Evolutionary conservation across 768 basidiomycete species (phyloP).

Genomic region (Rubroboletus pulcherrimus): DNA sequence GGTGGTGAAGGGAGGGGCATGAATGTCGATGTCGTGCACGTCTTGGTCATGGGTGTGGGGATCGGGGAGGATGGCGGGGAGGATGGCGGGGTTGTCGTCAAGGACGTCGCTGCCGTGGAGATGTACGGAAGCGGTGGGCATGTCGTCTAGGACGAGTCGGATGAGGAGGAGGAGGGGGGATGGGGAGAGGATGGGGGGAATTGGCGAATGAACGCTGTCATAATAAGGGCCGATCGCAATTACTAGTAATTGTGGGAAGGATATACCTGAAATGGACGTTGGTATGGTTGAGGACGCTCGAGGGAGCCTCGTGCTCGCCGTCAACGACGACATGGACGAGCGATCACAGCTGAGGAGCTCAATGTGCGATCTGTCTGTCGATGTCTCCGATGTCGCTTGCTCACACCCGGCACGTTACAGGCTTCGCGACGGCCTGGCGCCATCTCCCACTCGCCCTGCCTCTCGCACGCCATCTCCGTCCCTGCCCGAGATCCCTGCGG

Average conservation of each 20-base stretch:
- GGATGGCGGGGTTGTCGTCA: slow-evolving; percentile 7
- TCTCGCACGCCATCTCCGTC: slow-evolving; percentile 32
- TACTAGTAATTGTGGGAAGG: slow-evolving; percentile 25
- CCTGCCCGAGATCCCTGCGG: slow-evolving; percentile 51
- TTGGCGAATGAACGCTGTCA: slow-evolving; percentile 23
- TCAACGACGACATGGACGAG: slow-evolving; percentile 28
- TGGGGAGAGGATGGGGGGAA: slow-evolving; percentile 16
- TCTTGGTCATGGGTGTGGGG: slow-evolving; percentile 23
- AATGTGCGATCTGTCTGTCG: slow-evolving; percentile 20
- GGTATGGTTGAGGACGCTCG: background rate
- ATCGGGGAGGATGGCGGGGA: slow-evolving; percentile 24
- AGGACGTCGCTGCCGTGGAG: slow-evolving; percentile 20
- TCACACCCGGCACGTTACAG: slow-evolving; percentile 23
- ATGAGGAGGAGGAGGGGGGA: background rate
- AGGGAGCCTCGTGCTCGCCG: slow-evolving; percentile 24
- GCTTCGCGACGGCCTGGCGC: slow-evolving; percentile 18
- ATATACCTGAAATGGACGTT: slow-evolving; percentile 6
- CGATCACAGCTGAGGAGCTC: slow-evolving; percentile 16
- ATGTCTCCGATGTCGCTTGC: slow-evolving; percentile 6
- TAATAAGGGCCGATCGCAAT: slow-evolving; percentile 35
- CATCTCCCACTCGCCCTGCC: slow-evolving; percentile 11
- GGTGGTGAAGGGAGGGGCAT: slow-evolving; percentile 20
- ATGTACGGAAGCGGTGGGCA: slow-evolving; percentile 19
- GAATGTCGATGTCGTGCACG: slow-evolving; percentile 33
- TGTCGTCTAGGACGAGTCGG: slow-evolving; percentile 11